A percentile compares a stretch with the other conserved stretches of the same genome.
Conservation (phyloP, 805 yeast genomes). For the Cyberlindnera suaveolens region DNA sequence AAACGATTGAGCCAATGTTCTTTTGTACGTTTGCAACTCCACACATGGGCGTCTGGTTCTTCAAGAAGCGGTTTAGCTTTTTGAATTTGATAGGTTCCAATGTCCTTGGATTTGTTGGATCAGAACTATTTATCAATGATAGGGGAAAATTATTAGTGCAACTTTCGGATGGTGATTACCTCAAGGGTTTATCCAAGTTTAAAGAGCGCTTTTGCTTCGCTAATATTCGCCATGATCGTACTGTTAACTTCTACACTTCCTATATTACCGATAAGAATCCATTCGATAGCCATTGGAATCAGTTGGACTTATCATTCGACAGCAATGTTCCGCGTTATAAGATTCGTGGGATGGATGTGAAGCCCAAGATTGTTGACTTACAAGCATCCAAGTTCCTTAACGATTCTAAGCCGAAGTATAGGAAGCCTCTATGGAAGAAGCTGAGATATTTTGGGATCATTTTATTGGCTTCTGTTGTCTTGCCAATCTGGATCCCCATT, state of each 20-base stretch:
- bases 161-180: constrained; percentile 34
- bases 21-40: constrained; percentile 77
- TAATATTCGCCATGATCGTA: constrained; percentile 74
- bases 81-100: constrained; percentile 49
- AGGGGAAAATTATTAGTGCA: constrained; percentile 39
- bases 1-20: constrained; percentile 49
- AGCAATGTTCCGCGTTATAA: constrained; percentile 29
- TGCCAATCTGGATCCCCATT: constrained; percentile 49
- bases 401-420: constrained; percentile 2
- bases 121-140: constrained; percentile 59
- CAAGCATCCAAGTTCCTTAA: constrained; percentile 23
- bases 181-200: constrained; percentile 51
- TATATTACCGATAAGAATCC: constrained; percentile 72
- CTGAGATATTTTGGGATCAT: constrained; percentile 22
- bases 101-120: constrained; percentile 62
- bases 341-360: constrained; percentile 32
- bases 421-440: constrained; percentile 11
- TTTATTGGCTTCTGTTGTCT: constrained; percentile 14
- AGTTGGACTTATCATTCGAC: constrained; percentile 33
- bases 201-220: constrained; percentile 57
- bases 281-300: constrained; percentile 51
- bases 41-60: constrained; percentile 57
- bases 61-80: constrained; percentile 28
- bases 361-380: constrained; percentile 50
- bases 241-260: constrained; percentile 84